A percentile compares a stretch with the other conserved stretches of the same genome.
Evolutionary conservation across 306 rosid genomes (phyloP).

Genomic region (Hippophae gyantsensis): DNA sequence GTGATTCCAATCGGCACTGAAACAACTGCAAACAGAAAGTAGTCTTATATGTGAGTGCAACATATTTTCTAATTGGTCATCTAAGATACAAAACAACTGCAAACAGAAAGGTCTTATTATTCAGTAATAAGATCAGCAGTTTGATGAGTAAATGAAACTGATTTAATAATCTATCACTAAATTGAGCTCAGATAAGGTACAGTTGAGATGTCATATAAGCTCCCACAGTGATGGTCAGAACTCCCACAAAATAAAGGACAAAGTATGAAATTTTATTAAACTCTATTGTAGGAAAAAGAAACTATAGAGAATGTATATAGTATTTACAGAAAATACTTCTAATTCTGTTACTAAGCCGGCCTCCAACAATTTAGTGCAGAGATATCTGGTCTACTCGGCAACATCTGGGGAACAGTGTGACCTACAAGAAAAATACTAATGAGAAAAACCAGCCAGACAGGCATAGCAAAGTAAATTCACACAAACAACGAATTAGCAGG

Average conservation of each 20-base stretch:
- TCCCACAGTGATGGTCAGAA: too few species aligned
- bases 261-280: not conserved
- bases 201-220: too few species aligned
- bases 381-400: constrained; percentile 73
- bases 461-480: not conserved
- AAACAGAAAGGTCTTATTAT: too few species aligned
- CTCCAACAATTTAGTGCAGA: constrained; percentile 82
- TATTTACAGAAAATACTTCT: constrained; percentile 5
- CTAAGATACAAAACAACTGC: too few species aligned
- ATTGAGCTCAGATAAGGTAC: too few species aligned
- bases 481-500: not conserved
- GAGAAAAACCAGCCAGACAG: not conserved
- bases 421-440: constrained; percentile 31
- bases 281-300: not conserved
- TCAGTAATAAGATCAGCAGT: too few species aligned
- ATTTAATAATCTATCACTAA: too few species aligned
- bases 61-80: too few species aligned
- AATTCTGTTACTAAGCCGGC: constrained; percentile 47
- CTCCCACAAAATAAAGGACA: too few species aligned
- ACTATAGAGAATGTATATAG: not conserved
- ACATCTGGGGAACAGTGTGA: constrained; percentile 63
- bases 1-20: constrained; percentile 36
- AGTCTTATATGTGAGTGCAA: not conserved
- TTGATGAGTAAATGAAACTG: too few species aligned
- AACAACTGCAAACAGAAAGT: constrained; percentile 8